phyloP scores from a whole-genome alignment of 2,329 filamentous ascomycete species.

The Acarospora socialis region DNA sequence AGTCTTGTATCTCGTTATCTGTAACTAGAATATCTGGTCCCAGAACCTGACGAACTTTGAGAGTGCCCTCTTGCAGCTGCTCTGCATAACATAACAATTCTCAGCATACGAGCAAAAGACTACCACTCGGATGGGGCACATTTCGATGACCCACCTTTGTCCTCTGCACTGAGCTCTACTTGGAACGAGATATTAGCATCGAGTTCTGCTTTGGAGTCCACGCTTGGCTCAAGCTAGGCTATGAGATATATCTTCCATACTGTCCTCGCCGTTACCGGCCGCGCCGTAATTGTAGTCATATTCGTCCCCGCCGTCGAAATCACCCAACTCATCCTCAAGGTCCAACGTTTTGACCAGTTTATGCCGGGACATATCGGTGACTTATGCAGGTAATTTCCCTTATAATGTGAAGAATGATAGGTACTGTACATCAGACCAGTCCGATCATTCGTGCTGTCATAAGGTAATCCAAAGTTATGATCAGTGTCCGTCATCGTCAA shows the following conservation, averaged over 20 bases:
- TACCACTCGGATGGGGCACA: slow-evolving; percentile 8
- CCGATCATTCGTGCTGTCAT: no score
- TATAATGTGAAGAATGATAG: no score
- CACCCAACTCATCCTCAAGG: slow-evolving; percentile 35
- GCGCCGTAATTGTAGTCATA: slow-evolving; percentile 27
- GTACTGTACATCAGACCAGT: no score
- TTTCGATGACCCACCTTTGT: slow-evolving; percentile 12
- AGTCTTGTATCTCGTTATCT: slow-evolving; percentile 67
- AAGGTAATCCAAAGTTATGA: no score
- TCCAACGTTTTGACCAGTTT: slow-evolving; percentile 13
- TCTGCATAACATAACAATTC: no score
- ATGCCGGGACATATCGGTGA: slow-evolving; percentile 14
- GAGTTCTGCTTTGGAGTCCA: no score
- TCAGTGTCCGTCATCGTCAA: no score
- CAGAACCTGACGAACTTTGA: slow-evolving; percentile 52
- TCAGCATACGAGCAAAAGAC: slow-evolving; percentile 28
- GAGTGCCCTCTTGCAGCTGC: slow-evolving; percentile 51
- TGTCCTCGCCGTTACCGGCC: slow-evolving; percentile 21
- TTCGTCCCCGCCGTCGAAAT: slow-evolving; percentile 29
- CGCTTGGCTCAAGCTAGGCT: not conserved
- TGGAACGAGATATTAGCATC: not conserved
- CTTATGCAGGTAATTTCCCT: no score
- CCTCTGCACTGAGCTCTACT: slow-evolving; percentile 10
- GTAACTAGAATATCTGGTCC: slow-evolving; percentile 47
- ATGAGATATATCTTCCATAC: slow-evolving; percentile 7